These are phyloP conservation scores for Candida coleopterorum DNA, from an alignment of 805 yeast species.

Conservation along the genomic window DNA sequence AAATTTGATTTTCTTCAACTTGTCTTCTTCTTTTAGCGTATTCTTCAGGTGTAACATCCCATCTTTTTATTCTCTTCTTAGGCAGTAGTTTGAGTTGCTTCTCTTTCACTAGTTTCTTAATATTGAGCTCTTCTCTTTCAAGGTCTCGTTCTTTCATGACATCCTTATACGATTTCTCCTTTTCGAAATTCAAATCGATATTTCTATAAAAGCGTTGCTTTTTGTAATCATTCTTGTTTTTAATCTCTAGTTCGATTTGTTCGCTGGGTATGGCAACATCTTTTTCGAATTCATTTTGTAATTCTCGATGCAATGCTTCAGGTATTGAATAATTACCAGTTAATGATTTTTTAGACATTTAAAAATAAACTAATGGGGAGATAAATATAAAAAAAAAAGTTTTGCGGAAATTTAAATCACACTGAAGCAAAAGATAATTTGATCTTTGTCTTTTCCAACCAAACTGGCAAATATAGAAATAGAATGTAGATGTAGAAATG, in stretches of 20 bases:
- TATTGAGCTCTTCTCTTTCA: conserved; percentile 31
- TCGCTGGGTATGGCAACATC: conserved; percentile 6
- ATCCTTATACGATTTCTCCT: conserved; percentile 36
- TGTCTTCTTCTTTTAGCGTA: conserved; percentile 15
- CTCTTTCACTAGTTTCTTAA: conserved; percentile 19
- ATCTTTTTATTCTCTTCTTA: conserved; percentile 31
- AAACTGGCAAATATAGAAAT: too few species aligned
- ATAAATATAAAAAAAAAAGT: too few species aligned
- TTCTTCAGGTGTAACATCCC: conserved; percentile 43
- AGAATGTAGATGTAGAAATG: too few species aligned
- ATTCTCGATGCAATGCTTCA: conserved; percentile 19
- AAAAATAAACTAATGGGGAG: too few species aligned
- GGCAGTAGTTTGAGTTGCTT: conserved; percentile 13
- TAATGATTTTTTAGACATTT: conserved; percentile 14
- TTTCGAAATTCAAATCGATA: conserved; percentile 21
- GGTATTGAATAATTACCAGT: conserved; percentile 31
- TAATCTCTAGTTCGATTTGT: conserved; percentile 3
- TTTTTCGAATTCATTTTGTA: conserved; percentile 17
- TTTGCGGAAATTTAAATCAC: too few species aligned
- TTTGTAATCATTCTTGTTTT: conserved; percentile 23
- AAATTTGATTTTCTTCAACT: not conserved
- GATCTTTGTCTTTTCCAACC: too few species aligned
- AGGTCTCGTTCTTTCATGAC: conserved; percentile 36
- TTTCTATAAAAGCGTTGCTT: conserved; percentile 22
- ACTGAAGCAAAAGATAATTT: too few species aligned